A percentile compares a stretch with the other conserved stretches of the same genome.
These are phyloP conservation scores for Datura wrightii DNA, from an alignment of 257 asterid genomes.

Conservation along the genomic window DNA sequence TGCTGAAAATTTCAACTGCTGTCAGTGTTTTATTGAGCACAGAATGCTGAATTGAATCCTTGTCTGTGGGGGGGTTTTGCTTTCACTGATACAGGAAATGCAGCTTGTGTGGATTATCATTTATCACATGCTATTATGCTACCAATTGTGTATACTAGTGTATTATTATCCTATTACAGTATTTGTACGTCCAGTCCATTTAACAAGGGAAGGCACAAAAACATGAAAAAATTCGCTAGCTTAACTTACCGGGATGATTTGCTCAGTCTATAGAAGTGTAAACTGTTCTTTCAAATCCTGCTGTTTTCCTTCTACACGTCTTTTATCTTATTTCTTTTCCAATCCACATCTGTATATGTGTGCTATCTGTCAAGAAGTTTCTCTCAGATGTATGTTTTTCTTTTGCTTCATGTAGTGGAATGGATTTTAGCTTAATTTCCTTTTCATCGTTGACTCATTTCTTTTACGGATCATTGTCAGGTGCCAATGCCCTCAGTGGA, in stretches of 20 bases:
- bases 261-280: background rate
- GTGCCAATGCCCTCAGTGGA: conserved; percentile 41
- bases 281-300: conserved; percentile 12
- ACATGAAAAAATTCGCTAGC: background rate
- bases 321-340: background rate
- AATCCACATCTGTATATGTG: background rate
- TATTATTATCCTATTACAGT: background rate
- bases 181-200: background rate
- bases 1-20: background rate
- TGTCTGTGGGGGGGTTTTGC: background rate
- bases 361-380: background rate
- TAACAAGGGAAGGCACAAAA: background rate
- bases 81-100: conserved; percentile 1
- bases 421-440: conserved; percentile 5
- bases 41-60: background rate
- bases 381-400: background rate
- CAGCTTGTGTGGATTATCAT: conserved; percentile 12
- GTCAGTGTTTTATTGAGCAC: background rate
- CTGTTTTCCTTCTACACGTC: background rate
- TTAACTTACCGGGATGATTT: background rate
- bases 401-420: background rate
- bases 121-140: background rate
- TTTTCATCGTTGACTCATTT: background rate
- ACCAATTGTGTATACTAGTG: background rate
- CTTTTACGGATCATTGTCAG: conserved; percentile 46